phyloP scores from a whole-genome alignment of 306 rosid genomes.

The Quercus suber region DNA sequence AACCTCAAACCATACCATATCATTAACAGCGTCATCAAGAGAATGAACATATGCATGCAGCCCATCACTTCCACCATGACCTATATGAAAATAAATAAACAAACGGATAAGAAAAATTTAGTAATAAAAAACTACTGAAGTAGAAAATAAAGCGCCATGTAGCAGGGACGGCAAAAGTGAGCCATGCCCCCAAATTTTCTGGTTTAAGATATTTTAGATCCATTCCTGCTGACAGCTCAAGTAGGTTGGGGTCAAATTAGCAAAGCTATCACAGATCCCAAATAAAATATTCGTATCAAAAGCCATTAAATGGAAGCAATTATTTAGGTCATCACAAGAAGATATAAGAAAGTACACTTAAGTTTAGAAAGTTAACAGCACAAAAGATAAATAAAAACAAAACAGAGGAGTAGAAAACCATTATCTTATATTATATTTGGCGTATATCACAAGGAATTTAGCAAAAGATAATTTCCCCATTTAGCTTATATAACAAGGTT shows the following conservation, averaged over 20 bases:
- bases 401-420: neutral
- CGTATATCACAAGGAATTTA: too few relatives aligned
- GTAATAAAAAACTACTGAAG: neutral
- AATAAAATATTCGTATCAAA: neutral
- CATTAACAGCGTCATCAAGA: conserved; percentile 82
- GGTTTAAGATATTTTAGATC: neutral
- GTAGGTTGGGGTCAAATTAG: neutral
- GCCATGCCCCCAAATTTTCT: neutral
- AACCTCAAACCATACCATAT: conserved; percentile 53
- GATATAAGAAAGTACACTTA: neutral
- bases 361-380: neutral
- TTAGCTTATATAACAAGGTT: neutral
- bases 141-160: neutral
- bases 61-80: conserved; percentile 98
- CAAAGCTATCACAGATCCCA: neutral
- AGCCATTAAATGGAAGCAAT: neutral
- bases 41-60: conserved; percentile 89
- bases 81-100: conserved; percentile 27
- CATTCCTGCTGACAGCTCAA: neutral
- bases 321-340: neutral
- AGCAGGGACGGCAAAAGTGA: conserved; percentile 2
- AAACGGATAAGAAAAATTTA: conserved; percentile 8
- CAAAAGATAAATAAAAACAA: neutral
- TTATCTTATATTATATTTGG: too few relatives aligned
- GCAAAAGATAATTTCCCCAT: neutral